phyloP scores from a whole-genome alignment of 2,329 filamentous ascomycete genomes.

The Massarina eburnea region DNA sequence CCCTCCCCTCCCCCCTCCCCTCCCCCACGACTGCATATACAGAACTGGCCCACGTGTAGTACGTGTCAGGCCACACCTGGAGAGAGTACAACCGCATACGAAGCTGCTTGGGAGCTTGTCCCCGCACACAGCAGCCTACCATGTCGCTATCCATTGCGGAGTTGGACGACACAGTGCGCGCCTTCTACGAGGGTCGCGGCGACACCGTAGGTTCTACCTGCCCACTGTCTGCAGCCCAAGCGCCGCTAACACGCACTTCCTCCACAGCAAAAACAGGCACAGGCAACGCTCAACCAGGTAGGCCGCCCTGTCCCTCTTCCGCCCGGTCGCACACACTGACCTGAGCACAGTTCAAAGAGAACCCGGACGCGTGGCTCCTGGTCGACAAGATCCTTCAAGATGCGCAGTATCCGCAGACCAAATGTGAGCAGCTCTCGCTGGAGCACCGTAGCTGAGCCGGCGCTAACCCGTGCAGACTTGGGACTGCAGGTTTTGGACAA shows the following conservation, averaged over 20 bases:
- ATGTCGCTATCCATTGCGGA: slow-evolving; percentile 81
- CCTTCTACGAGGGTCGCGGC: slow-evolving; percentile 96
- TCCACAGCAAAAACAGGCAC: slow-evolving; percentile 88
- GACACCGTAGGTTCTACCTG: slow-evolving; percentile 68
- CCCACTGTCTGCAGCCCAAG: slow-evolving; percentile 26
- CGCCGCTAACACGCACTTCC: slow-evolving; percentile 38
- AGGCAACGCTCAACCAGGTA: slow-evolving; percentile 91
- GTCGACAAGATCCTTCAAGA: slow-evolving; percentile 96
- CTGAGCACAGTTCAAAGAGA: slow-evolving; percentile 85
- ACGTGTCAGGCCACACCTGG: slow-evolving; percentile 19
- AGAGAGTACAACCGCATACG: slow-evolving; percentile 18
- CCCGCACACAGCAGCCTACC: slow-evolving; percentile 35
- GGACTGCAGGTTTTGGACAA: slow-evolving; percentile 95
- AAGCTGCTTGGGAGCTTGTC: slow-evolving; percentile 39
- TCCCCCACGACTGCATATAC: no score
- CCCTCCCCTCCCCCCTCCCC: background rate
- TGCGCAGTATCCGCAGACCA: slow-evolving; percentile 91
- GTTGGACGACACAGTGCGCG: slow-evolving; percentile 92
- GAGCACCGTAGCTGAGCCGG: slow-evolving; percentile 13
- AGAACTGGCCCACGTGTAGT: slow-evolving; percentile 9
- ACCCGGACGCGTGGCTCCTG: slow-evolving; percentile 95
- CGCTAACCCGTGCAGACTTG: slow-evolving; percentile 64
- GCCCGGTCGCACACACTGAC: slow-evolving; percentile 17
- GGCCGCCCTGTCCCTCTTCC: slow-evolving; percentile 27
- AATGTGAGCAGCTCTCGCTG: slow-evolving; percentile 64